Base-by-base conservation (phyloP, 2,329 filamentous ascomycete genomes). In the Talaromyces atroroseus region DNA sequence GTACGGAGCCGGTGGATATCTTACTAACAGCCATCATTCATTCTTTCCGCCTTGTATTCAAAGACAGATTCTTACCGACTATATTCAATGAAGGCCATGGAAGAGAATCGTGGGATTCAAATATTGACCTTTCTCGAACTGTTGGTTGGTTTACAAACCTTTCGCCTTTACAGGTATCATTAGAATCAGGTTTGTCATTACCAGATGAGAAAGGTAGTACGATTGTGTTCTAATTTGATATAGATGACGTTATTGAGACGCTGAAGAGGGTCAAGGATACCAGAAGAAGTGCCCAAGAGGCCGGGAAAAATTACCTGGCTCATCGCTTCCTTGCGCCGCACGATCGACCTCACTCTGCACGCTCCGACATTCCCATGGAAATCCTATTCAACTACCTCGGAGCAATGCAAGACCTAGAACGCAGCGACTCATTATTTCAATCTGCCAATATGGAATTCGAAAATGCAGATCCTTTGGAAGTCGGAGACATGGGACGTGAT, bases 141-240 rank as follows among this genome's bases (percentile, higher is more conserved):
- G 71, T 80, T 1, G 78, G 78, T 5, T 80, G 78, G 78, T 80
- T 80, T 59, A 80, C 78, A 0, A 76, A 75, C 23, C 62, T 80
- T 11, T 77, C 74, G 47, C 77, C 77, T 0, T 71, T 78, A 4
- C 71, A 69, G 34, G 65, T 76, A 0, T 57, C 63, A 1, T 58
- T 63, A 2, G 63, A 67, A 32, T 62, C 62, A 46, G 56, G 56
- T 54, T 36, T 50, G 56, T 53, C 36, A 14, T 6, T 21, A 11
- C 20, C 32, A 3, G 12, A 12, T 36, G 10, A 21, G 4, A 20
- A n/a, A 23, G 20, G 24, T 12, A 20, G 24, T 16, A 24, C 5
- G 23, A 12, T 8, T 20, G 20, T 5, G 20, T 44, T 11, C 40
- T 44, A 44, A 44, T 23, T 44, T 44, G 18, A 44, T 23, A 44